Base-by-base conservation (phyloP, 2,329 filamentous ascomycete species). In the Penicillium sp. region DNA sequence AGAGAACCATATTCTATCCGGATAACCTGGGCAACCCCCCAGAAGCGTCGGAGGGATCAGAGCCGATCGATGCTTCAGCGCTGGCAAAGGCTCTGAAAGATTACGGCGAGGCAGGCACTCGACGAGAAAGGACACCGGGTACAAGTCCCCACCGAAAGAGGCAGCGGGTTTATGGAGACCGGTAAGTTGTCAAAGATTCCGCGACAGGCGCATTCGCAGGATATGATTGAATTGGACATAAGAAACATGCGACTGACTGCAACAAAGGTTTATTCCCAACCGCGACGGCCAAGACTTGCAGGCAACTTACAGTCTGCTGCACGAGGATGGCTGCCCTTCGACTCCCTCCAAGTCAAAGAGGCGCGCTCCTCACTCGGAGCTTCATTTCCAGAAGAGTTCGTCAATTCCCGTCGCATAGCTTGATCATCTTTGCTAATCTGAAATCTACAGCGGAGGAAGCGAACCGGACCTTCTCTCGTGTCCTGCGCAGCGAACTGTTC, bases 341-440 rank as follows among this genome's bases (percentile, higher is more conserved):
- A 95, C 91, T 1, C 89, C 92, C 1, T 92, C 90, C 3, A 88
- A 85, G 66, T 81, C 87, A 51, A 89, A 89, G 73, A 91, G 88
- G 74, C 86, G 91, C 38, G 86, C 86, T 20, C 88, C 89, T 8
- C 88, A 95, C 66, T 88, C 88, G 45, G 93, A 96, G 70, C 80
- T 96, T 55, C 87, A 97, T 68, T 96, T 95, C 58, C 93, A 98
- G 68, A 91, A 84, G 71, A 93, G 90, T 92, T 76, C 65, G 84
- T 70, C 27, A 24, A 32, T 27, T 29, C 42, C 38, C 5, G 6
- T 66, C 42, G 27, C 15, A 46, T 9, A 27, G 25, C 24, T 45
- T 24, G 37, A 40, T 37, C 18, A 25, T 24, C 35, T n/a, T 54
- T 43, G 49, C 59, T 62, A 40, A 57, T 28, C 47, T 37, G 44